These are phyloP conservation scores for Moricandia arvensis DNA, from an alignment of 345 rosid genomes.

Conservation along the genomic window DNA sequence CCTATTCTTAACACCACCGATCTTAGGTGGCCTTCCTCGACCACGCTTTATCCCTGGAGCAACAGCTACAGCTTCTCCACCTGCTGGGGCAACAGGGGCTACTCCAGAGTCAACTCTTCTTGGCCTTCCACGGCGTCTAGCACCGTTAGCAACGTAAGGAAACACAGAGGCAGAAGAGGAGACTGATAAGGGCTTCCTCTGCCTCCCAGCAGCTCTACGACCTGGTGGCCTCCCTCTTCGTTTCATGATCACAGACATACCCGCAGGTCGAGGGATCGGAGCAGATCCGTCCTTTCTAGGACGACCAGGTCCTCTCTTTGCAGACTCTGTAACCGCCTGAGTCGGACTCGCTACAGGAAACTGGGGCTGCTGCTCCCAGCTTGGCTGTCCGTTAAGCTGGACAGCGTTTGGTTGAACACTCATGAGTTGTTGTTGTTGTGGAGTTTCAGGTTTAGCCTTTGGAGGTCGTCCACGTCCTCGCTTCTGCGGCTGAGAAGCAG, in stretches of 20 bases:
- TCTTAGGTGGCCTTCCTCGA: constrained; percentile 56
- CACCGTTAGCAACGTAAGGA: not conserved
- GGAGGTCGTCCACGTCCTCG: constrained; percentile 67
- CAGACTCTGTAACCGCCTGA: not conserved
- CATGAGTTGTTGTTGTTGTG: not conserved
- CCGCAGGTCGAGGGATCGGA: constrained; percentile 10
- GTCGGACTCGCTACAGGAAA: constrained; percentile 1
- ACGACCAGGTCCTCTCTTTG: constrained; percentile 46
- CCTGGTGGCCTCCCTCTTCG: constrained; percentile 39
- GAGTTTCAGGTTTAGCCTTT: constrained; percentile 35
- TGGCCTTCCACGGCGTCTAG: constrained; percentile 41
- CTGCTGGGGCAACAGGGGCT: constrained; percentile 1
- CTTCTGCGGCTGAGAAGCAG: constrained; percentile 42
- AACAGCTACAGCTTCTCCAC: constrained; percentile 7
- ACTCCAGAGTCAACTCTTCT: constrained; percentile 29
- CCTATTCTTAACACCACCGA: constrained; percentile 33
- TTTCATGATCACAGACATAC: constrained; percentile 17
- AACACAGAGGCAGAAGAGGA: constrained; percentile 18
- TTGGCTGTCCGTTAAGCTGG: constrained; percentile 3
- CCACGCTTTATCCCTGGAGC: constrained; percentile 40
- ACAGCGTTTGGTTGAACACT: not conserved
- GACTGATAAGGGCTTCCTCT: constrained; percentile 31
- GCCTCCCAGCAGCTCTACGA: constrained; percentile 34
- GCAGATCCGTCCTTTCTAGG: constrained; percentile 43
- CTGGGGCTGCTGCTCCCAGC: not conserved